Base-by-base conservation (phyloP, 2,329 filamentous ascomycete genomes). In the Metarhizium anisopliae region DNA sequence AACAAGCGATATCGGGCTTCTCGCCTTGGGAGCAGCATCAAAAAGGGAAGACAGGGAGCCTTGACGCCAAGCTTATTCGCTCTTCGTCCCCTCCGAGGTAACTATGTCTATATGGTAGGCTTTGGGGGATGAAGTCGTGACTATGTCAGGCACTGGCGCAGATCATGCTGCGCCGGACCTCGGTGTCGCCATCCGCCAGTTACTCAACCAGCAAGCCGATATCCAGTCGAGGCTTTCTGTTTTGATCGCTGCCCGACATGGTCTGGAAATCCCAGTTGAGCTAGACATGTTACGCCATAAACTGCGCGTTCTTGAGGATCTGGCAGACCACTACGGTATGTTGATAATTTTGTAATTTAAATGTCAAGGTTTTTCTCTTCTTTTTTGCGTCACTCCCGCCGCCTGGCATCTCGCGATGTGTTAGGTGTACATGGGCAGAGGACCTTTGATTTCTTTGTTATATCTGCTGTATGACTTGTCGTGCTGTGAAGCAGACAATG, bases 201-300 rank as follows among this genome's bases (percentile, higher is more conserved):
- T 80, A 58, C 74, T 78, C 57, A 74, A 77, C 59, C 78, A 82
- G 65, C 77, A 79, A 63, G 75, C 75, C 63, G 76, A 78, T 59
- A 77, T 80, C 62, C 75, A 79, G 62, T 72, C 77, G 59, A 75
- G 74, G 64, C 71, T 81, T 54, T 72, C 75, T 56, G 70, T 71
- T 57, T 67, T 81, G 51, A 70, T 80, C 16, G 74, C 76, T 55
- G 69, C 70, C 60, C 76, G 74, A 60, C 74, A 77, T 68, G 72
- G 72, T 51, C 71, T 74, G 53, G 75, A 80, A 64, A 67, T 74
- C 60, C 73, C 72, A 58, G 59, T 73, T 51, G 80, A 83, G 69
- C 69, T 81, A 32, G 72, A 74, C 53, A 80, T 82, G 77, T 69
- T 84, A 62, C 78, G 77, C 57, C 74, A 80, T 67, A 83, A 83